These are phyloP conservation scores for Agaricales sp. DNA, from an alignment of 1,284 basidiomycete genomes.

Conservation along the genomic window DNA sequence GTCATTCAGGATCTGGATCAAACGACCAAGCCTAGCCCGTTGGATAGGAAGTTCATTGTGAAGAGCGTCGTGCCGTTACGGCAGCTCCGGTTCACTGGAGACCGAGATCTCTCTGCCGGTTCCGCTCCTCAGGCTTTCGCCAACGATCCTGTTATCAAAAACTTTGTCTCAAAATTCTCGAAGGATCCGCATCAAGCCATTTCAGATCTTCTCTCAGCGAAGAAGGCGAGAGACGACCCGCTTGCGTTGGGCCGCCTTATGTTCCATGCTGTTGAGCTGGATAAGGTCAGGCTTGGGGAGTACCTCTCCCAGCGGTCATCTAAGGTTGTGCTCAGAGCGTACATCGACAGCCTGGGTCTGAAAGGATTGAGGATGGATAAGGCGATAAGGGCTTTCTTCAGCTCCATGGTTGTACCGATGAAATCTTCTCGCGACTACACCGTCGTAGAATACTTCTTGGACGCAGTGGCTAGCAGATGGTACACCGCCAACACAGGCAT, in stretches of 20 bases:
- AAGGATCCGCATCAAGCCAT: slow-evolving; percentile 69
- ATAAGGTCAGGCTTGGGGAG: slow-evolving; percentile 74
- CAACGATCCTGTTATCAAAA: slow-evolving; percentile 52
- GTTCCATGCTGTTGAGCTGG: slow-evolving; percentile 79
- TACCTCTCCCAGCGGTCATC: slow-evolving; percentile 70
- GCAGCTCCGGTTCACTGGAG: slow-evolving; percentile 57
- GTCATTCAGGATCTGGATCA: slow-evolving; percentile 50
- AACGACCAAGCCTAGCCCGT: slow-evolving; percentile 45
- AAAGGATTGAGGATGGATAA: slow-evolving; percentile 78
- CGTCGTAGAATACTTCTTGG: slow-evolving; percentile 59
- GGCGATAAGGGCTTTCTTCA: slow-evolving; percentile 80
- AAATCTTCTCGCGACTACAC: slow-evolving; percentile 33
- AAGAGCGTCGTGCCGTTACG: slow-evolving; percentile 80
- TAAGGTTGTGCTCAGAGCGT: slow-evolving; percentile 70
- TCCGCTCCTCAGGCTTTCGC: slow-evolving; percentile 21
- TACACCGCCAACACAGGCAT: slow-evolving; percentile 77
- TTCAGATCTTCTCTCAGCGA: slow-evolving; percentile 46
- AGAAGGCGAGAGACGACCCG: slow-evolving; percentile 49
- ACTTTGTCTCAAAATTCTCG: slow-evolving; percentile 68
- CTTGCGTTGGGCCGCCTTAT: slow-evolving; percentile 69
- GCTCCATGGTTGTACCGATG: slow-evolving; percentile 66
- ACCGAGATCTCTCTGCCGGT: slow-evolving; percentile 48
- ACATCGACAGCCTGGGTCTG: slow-evolving; percentile 83
- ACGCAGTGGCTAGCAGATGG: slow-evolving; percentile 85
- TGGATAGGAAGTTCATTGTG: slow-evolving; percentile 78